Conservation (phyloP, 257 asterid genomes). For the Scutellaria barbata region DNA sequence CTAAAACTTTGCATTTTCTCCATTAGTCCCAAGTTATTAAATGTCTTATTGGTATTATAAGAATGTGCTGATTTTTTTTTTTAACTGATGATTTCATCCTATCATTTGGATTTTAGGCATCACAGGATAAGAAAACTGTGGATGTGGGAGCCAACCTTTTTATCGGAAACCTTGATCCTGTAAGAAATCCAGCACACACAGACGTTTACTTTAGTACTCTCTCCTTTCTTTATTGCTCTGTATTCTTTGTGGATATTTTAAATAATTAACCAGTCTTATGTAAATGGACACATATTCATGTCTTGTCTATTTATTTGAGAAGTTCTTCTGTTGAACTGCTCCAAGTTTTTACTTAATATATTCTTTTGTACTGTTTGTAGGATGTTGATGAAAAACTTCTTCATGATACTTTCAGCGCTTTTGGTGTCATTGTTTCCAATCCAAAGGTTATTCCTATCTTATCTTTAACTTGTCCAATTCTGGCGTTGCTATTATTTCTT, state of each 20-base stretch:
- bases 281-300: not conserved
- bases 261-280: constrained; percentile 6
- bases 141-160: constrained; percentile 99
- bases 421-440: constrained; percentile 92
- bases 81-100: not conserved
- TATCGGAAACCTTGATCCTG: constrained; percentile 96
- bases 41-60: constrained; percentile 3
- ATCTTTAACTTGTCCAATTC: not conserved
- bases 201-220: not conserved
- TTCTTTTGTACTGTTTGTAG: constrained; percentile 52
- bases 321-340: constrained; percentile 3
- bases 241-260: constrained; percentile 10
- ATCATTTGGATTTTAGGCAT: constrained; percentile 60
- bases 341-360: not conserved
- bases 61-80: not conserved
- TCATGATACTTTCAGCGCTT: constrained; percentile 92
- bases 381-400: constrained; percentile 98
- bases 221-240: not conserved
- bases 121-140: constrained; percentile 95
- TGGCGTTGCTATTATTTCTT: not conserved
- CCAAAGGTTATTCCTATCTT: constrained; percentile 67
- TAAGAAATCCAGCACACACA: constrained; percentile 45
- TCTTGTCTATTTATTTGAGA: not conserved
- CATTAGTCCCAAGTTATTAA: constrained; percentile 9
- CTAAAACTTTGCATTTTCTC: not conserved